Percentiles rank a stretch among this genome's conserved stretches.
Conservation (phyloP, 768 basidiomycete genomes). For the Galerina sulciceps region DNA sequence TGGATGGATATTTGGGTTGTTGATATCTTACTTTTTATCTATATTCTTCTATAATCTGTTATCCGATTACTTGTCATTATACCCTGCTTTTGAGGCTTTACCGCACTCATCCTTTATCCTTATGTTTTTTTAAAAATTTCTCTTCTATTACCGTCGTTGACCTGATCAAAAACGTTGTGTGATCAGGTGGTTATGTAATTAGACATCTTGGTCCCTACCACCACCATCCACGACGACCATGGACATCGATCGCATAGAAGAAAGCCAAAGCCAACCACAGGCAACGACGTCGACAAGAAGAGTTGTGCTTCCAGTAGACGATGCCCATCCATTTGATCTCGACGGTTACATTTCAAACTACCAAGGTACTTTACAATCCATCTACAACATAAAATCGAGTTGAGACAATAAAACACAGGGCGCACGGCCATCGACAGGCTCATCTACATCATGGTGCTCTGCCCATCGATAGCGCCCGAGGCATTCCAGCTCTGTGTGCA, state of each 20-base stretch:
- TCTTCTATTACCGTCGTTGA: too few relatives aligned
- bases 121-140: too few relatives aligned
- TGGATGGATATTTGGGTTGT: too few relatives aligned
- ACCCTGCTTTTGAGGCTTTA: too few relatives aligned
- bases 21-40: too few relatives aligned
- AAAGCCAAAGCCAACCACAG: constrained; percentile 30
- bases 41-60: too few relatives aligned
- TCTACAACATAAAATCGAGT: neutral
- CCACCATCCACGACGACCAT: too few relatives aligned
- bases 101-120: too few relatives aligned
- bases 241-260: constrained; percentile 46
- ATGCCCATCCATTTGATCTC: constrained; percentile 86
- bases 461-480: constrained; percentile 72
- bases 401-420: constrained; percentile 44
- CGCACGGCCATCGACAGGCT: constrained; percentile 78
- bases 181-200: too few relatives aligned
- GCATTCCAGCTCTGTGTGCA: constrained; percentile 71
- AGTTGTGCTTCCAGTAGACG: constrained; percentile 60
- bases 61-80: too few relatives aligned
- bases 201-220: too few relatives aligned
- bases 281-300: constrained; percentile 25
- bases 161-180: too few relatives aligned
- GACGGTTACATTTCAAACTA: constrained; percentile 81
- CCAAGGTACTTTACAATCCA: constrained; percentile 54
- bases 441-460: constrained; percentile 63